phyloP scores from a whole-genome alignment of 768 basidiomycete species.

The Daedaleopsis nitida region DNA sequence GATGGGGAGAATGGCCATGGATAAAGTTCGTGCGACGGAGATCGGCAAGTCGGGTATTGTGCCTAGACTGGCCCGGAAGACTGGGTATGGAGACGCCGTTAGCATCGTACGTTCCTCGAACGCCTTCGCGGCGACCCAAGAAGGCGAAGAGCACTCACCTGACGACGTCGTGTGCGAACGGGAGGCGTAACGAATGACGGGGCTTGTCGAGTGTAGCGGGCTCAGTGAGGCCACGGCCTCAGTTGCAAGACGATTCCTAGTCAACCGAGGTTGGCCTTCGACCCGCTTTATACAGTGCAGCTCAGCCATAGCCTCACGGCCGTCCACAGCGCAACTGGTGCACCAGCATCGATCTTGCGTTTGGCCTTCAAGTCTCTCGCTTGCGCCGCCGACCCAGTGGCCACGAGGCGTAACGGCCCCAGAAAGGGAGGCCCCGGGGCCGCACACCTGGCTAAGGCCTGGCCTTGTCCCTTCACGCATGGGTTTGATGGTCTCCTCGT shows the following conservation, averaged over 20 bases:
- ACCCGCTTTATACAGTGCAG: not conserved
- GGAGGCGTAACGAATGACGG: not conserved
- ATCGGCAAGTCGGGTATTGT: not conserved
- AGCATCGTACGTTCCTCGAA: not conserved
- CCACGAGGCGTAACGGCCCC: not conserved
- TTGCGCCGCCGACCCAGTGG: not conserved
- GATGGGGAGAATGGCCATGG: constrained; percentile 2
- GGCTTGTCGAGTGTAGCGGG: not conserved
- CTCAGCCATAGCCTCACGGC: not conserved
- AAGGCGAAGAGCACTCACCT: not conserved
- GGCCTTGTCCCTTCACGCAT: not conserved
- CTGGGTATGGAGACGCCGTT: not conserved
- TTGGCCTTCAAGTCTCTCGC: not conserved
- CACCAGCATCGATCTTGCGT: not conserved
- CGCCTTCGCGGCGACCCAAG: not conserved
- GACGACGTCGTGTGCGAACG: not conserved
- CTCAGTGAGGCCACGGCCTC: not conserved
- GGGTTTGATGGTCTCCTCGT: not conserved
- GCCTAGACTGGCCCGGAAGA: not conserved
- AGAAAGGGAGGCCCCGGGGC: not conserved
- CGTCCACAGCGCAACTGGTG: not conserved
- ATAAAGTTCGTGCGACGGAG: not conserved
- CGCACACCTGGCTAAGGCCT: not conserved
- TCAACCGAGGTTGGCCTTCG: not conserved
- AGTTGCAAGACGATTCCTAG: not conserved